phyloP scores from a whole-genome alignment of 116 monocot genomes.

The Papilionanthe hybrid region DNA sequence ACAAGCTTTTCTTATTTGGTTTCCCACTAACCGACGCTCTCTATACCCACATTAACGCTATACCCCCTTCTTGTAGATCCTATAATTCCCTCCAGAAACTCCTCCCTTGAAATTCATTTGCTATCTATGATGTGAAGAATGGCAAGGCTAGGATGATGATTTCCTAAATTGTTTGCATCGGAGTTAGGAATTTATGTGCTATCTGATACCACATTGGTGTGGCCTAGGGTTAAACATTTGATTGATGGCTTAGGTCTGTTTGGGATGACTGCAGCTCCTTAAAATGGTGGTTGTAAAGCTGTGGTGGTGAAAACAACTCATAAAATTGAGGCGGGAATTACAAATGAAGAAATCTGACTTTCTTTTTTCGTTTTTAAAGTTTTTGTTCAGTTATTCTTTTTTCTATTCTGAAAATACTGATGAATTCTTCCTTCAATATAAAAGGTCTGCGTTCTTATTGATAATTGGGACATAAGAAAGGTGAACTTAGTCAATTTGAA shows the following conservation, averaged over 20 bases:
- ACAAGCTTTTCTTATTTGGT: neutral
- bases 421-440: conserved; percentile 5
- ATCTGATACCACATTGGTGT: no score
- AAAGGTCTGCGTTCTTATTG: conserved; percentile 72
- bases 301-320: no score
- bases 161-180: no score
- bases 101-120: neutral
- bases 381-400: neutral
- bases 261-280: no score
- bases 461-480: conserved; percentile 76
- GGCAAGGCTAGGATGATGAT: no score
- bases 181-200: no score
- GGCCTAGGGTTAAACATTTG: no score
- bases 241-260: no score
- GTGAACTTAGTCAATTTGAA: conserved; percentile 80
- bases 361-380: neutral
- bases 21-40: neutral
- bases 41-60: no score
- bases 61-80: neutral
- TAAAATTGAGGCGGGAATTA: no score
- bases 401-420: neutral
- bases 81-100: neutral
- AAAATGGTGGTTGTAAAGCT: neutral
- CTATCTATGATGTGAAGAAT: no score
- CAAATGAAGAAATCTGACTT: neutral